Base-by-base conservation (phyloP, 495 filamentous ascomycete species). In the Elasticomyces elasticus region DNA sequence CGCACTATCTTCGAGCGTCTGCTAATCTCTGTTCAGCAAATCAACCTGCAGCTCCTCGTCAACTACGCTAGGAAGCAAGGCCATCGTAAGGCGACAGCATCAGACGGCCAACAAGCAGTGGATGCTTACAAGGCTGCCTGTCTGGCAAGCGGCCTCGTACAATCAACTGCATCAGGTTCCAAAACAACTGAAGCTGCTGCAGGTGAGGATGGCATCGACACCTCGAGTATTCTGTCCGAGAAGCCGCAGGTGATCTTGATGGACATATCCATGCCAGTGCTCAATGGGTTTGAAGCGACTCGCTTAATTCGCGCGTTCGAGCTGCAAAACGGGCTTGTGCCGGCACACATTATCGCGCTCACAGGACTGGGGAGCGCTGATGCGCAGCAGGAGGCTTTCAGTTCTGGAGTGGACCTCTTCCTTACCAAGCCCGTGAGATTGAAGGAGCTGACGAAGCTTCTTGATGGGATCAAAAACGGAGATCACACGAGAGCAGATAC, bases 401-500 rank as follows among this genome's bases (percentile, higher is more conserved):
- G 22, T 10, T 31, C 22, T 24, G 60, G 60, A 11, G 31, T 56
- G 15, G 56, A 63, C 51, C 20, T 60, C n/a, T 63, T 56, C 23
- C 20, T 63, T 15, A 56, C 51, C 6, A 63, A 63, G 49, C 60
- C 60, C 3, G 60, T 63, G 10, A 19, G 51, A 13, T 51, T 62
- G 11, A 55, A 50, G 38, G 51, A 56, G 30, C 11, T 62, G 33
- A 54, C 35, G 37, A 49, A 38, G 52, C 11, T 62, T 15, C 30
- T 62, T 26, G 55, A 46, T 28, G 40, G 17, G 40, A n/a, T n/a
- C n/a, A n/a, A n/a, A n/a, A n/a, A n/a, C n/a, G n/a, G n/a, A n/a
- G n/a, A n/a, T n/a, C n/a, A n/a, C n/a, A n/a, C n/a, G n/a, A n/a
- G n/a, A n/a, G n/a, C n/a, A n/a, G n/a, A n/a, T n/a, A n/a, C n/a